These are phyloP conservation scores for Leishmania lainsoni DNA, from an alignment of 208 protist genomes.

Conservation along the genomic window DNA sequence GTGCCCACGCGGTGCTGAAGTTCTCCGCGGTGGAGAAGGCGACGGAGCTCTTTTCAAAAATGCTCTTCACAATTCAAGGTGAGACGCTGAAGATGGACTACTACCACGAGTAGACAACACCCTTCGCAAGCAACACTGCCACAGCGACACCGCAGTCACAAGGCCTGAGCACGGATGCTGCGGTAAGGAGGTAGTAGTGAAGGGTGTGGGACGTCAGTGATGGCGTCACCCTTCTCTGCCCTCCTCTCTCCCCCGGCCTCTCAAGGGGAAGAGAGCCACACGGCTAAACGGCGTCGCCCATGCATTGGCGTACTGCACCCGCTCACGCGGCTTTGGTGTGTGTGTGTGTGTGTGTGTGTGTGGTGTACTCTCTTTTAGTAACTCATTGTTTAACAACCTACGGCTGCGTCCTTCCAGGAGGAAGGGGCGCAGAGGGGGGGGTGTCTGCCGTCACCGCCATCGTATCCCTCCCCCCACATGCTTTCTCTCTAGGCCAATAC, in stretches of 20 bases:
- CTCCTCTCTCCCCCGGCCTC: background rate
- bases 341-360: no score
- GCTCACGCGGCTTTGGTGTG: no score
- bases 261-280: background rate
- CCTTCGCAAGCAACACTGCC: background rate
- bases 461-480: background rate
- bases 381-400: no score
- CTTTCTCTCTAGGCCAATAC: background rate
- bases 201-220: background rate
- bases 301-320: no score
- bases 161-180: background rate
- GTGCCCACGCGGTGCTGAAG: conserved; percentile 61
- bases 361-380: no score
- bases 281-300: no score
- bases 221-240: background rate
- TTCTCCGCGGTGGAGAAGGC: conserved; percentile 36
- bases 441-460: background rate
- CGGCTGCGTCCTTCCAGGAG: background rate
- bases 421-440: background rate
- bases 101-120: conserved; percentile 22
- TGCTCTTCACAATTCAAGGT: conserved; percentile 38
- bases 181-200: background rate
- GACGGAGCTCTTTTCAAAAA: conserved; percentile 19
- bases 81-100: conserved; percentile 20
- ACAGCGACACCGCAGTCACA: background rate